phyloP scores from a whole-genome alignment of 345 rosid genomes.

The Sonneratia alba region DNA sequence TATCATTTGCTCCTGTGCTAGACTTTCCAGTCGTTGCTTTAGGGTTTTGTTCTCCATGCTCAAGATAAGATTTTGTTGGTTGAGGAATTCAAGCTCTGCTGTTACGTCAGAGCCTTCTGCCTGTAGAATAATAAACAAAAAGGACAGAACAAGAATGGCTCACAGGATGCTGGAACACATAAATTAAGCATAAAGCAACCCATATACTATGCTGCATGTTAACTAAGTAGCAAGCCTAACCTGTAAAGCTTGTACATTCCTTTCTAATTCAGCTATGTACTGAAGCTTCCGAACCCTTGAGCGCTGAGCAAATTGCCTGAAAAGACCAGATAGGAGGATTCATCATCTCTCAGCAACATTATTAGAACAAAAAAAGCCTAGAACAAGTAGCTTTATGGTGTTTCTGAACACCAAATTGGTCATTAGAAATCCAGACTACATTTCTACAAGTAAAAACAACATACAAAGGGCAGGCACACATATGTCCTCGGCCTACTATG shows the following conservation, averaged over 20 bases:
- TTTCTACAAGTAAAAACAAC: too few species aligned
- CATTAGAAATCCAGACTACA: neutral
- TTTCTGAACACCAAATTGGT: neutral
- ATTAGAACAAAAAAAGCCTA: neutral
- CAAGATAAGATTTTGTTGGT: slow-evolving; percentile 69
- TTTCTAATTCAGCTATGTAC: slow-evolving; percentile 97
- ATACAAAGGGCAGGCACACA: neutral
- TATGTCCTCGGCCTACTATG: neutral
- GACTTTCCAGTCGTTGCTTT: slow-evolving; percentile 66
- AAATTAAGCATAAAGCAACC: neutral
- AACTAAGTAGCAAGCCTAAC: slow-evolving; percentile 26
- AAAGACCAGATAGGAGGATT: slow-evolving; percentile 4
- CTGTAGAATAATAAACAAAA: slow-evolving; percentile 21
- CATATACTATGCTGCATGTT: neutral
- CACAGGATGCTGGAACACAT: neutral
- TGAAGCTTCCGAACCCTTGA: slow-evolving; percentile 97
- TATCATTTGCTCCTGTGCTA: slow-evolving; percentile 74
- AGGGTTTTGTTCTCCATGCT: slow-evolving; percentile 90
- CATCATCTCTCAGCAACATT: neutral
- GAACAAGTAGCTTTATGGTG: neutral
- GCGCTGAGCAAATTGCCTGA: slow-evolving; percentile 98
- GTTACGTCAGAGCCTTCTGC: slow-evolving; percentile 76
- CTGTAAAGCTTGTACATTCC: slow-evolving; percentile 94
- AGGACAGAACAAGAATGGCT: neutral
- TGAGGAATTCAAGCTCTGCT: slow-evolving; percentile 83